phyloP scores from a whole-genome alignment of 768 basidiomycete species.

The Plicaturopsis crispa region DNA sequence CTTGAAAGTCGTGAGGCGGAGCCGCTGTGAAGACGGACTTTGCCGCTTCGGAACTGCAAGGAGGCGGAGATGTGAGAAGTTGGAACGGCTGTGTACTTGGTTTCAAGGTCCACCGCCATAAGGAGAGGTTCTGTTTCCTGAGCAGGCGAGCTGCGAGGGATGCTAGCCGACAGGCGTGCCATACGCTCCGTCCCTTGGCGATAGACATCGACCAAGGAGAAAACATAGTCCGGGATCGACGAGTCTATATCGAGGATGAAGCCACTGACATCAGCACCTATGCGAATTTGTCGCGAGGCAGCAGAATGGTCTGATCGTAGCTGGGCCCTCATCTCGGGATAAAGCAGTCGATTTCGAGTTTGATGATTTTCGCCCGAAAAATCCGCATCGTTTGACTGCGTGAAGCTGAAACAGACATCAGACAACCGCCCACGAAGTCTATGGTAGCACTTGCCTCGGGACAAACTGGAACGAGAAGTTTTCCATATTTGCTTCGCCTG shows the following conservation, averaged over 20 bases:
- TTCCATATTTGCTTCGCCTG: conserved; percentile 66
- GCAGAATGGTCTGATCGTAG: conserved; percentile 48
- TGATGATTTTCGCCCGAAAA: conserved; percentile 65
- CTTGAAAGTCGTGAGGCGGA: conserved; percentile 32
- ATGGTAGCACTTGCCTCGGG: conserved; percentile 41
- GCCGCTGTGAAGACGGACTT: conserved; percentile 64
- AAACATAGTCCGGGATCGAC: conserved; percentile 68
- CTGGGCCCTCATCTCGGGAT: conserved; percentile 76
- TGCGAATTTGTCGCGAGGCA: conserved; percentile 45
- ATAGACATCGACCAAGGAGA: conserved; percentile 82
- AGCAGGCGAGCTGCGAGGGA: conserved; percentile 30
- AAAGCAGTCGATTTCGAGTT: conserved; percentile 65
- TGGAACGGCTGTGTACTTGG: conserved; percentile 28
- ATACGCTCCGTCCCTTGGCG: conserved; percentile 74
- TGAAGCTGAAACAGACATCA: conserved; percentile 51
- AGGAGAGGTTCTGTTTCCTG: conserved; percentile 4
- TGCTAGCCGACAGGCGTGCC: conserved; percentile 50
- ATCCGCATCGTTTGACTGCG: conserved; percentile 61
- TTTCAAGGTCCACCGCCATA: conserved; percentile 13
- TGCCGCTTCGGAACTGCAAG: conserved; percentile 78
- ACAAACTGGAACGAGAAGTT: conserved; percentile 84
- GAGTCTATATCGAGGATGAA: conserved; percentile 83
- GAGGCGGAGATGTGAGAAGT: conserved; percentile 59
- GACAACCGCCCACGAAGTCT: conserved; percentile 2
- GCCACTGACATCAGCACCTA: conserved; percentile 70